Base-by-base conservation (phyloP, 192 early-diverging fungal genomes). In the Entophlyctis helioformis region DNA sequence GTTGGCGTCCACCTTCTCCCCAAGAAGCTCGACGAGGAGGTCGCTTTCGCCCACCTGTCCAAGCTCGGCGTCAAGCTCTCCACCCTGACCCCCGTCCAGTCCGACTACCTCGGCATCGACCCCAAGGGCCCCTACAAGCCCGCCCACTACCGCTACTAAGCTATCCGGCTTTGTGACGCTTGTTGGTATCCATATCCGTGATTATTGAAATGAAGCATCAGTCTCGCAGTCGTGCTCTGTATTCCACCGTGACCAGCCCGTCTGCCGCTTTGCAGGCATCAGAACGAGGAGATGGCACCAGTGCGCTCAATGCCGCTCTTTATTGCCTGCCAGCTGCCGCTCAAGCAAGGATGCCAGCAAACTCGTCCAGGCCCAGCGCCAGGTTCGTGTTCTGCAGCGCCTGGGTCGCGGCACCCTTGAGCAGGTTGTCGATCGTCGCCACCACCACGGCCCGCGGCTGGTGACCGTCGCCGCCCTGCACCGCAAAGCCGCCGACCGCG, bases 21-120 rank as follows among this genome's bases (percentile, higher is more conserved):
- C 76, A 98, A 98, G 89, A 85, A 91, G 67, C 78, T 96, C 49
- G 95, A 98, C 69, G 95, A 98, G 74, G 94, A 97, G 78, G 94
- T 97, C 54, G 94, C 94, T 39, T 74, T 76, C 53, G 85, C 89
- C 56, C 94, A 97, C 71, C 77, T 97, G 44, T 79, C 64, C 65
- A 85, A 95, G 79, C 81, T 97, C 56, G 88, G 86, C 62, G 87
- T 97, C 70, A 89, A 95, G 78, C 78, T 96, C 46, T 83, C 87
- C 64, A 81, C 74, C 52, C 73, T 98, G 51, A 71, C 64, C 54
- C 37, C 57, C 31, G 65, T 69, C 50, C 87, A 90, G 76, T 57
- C 74, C 43, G 63, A 80, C 32, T 98, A 96, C 84, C 80, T 98
- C 46, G 78, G 74, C 53, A 67, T 98, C 57, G 53, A 73, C 52